Base-by-base conservation (phyloP, 441 rosid genomes). In the Lepidium campestre region DNA sequence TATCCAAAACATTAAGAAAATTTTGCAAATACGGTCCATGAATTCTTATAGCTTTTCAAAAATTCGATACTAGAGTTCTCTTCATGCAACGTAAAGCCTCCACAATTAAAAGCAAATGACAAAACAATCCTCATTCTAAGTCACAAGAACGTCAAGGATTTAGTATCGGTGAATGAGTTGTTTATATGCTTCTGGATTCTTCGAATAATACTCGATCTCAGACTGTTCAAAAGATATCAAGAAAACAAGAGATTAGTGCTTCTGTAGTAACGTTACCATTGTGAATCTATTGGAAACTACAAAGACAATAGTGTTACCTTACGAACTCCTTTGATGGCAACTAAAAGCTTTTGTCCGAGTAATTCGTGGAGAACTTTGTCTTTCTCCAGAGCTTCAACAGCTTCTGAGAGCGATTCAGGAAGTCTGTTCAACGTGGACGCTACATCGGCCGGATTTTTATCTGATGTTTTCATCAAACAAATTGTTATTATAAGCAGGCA, bases 161-260 rank as follows among this genome's bases (percentile, higher is more conserved):
- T 57, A 90, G 73, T 88, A 93, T 1, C 90, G 87, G 79, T 85
- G 88, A 66, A 94, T 88, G 72, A 94, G 86, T 73, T 86, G 88
- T 85, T 81, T 94, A 84, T 72, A 86, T 5, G 91, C 88, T 0
- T 84, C 89, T 58, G 77, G 76, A 29, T 88, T 76, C 78, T 83
- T 68, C 1, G 83, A 70, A 68, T 88, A 89, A 76, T 79, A 77
- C 7, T 84, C 84, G 7, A 89, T 76, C 81, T 94, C 97, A 18
- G 90, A 81, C 99, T 94, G 92, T 73, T 72, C 65, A 49, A 13
- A 67, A 19, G 2, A 15, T 4, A 4, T 1, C 12, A 6, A 3
- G 13, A 29, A 14, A 10, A 13, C 36, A 56, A 9, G 17, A 46
- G 5, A 37, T 54, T 44, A 74, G 35, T 18, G 34, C 19, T 53